Base-by-base conservation (phyloP, 2,329 filamentous ascomycete genomes). In the Penicillium italicum region DNA sequence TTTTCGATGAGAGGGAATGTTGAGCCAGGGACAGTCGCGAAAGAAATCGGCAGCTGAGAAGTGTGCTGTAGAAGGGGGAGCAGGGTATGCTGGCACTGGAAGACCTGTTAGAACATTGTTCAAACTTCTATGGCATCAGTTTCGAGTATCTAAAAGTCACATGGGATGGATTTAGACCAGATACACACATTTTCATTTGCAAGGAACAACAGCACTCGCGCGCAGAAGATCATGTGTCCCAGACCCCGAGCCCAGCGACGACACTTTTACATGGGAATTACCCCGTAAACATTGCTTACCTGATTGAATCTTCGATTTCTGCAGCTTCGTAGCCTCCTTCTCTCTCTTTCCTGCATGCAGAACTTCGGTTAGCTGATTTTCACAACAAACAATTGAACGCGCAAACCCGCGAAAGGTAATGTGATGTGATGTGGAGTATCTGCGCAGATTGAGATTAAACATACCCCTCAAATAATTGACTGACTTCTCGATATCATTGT, bases 401-500 rank as follows among this genome's bases (percentile, higher is more conserved):
- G 24, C n/a, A 30, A 16, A 20, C 34, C 9, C 5, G 30, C 20
- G 6, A 16, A 33, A 42, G 9, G n/a, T 9, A 31, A 30, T 16
- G 26, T n/a, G 12, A 44, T 22, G 20, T 8, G 9, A 30, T 22
- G 10, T 16, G 11, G 7, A 5, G 33, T n/a, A 51, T 38, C 4
- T 31, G 16, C 5, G n/a, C 8, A 68, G 11, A 50, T 20, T 8
- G 56, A 28, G 12, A 51, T 24, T 8, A 55, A 28, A 59, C 73
- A 63, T 86, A 80, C 86, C 88, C 60, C 85, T 83, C 55, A 99
- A 75, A 69, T 95, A 97, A 54, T 83, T 80, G 36, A 95, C 87
- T 1, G 90, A 85, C 74, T 96, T 96, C 55, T 86, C 88, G 30
- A 96, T 80, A 66, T 99, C 92, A 71, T 92, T 97, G 72, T 93